Evolutionary conservation across 2,329 filamentous ascomycete genomes (phyloP).

Genomic region (Hypocrella siamensis): DNA sequence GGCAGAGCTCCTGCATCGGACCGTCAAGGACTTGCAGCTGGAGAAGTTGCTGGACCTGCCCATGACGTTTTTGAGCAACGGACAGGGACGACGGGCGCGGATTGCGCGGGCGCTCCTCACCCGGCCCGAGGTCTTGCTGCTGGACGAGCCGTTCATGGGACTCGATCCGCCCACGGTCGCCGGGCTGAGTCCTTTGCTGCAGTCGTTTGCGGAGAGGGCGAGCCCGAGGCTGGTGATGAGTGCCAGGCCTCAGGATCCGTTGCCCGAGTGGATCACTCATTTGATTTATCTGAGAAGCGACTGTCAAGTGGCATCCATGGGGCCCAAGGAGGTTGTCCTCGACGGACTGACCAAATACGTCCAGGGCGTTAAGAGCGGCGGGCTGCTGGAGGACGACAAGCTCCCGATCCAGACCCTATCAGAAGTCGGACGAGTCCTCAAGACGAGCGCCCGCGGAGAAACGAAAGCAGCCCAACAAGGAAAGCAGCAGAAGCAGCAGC

Average conservation of each 20-base stretch:
- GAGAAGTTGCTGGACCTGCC: constrained; percentile 59
- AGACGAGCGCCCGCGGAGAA: constrained; percentile 8
- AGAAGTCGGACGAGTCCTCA: constrained; percentile 32
- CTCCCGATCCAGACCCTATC: constrained; percentile 30
- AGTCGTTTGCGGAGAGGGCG: constrained; percentile 47
- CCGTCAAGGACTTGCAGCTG: constrained; percentile 57
- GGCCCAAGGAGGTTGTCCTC: constrained; percentile 47
- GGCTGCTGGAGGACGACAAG: constrained; percentile 26
- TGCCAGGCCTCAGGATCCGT: constrained; percentile 67
- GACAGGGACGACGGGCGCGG: constrained; percentile 72
- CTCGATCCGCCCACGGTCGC: constrained; percentile 71
- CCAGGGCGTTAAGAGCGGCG: constrained; percentile 27
- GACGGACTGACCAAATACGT: constrained; percentile 33
- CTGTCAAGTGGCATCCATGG: constrained; percentile 49
- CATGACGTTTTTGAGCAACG: constrained; percentile 82
- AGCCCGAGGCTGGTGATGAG: constrained; percentile 62
- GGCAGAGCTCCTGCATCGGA: constrained; percentile 35
- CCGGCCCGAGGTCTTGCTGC: constrained; percentile 63
- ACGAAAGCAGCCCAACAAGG: constrained; percentile 3
- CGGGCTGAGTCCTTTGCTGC: constrained; percentile 55
- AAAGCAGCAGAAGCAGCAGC: constrained; percentile 3
- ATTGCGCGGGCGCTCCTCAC: constrained; percentile 76
- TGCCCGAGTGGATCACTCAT: constrained; percentile 87
- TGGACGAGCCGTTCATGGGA: constrained; percentile 95
- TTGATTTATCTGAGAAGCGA: constrained; percentile 55